These are phyloP conservation scores for Phalaenopsis aphrodite DNA, from an alignment of 106 monocot genomes.

Conservation along the genomic window DNA sequence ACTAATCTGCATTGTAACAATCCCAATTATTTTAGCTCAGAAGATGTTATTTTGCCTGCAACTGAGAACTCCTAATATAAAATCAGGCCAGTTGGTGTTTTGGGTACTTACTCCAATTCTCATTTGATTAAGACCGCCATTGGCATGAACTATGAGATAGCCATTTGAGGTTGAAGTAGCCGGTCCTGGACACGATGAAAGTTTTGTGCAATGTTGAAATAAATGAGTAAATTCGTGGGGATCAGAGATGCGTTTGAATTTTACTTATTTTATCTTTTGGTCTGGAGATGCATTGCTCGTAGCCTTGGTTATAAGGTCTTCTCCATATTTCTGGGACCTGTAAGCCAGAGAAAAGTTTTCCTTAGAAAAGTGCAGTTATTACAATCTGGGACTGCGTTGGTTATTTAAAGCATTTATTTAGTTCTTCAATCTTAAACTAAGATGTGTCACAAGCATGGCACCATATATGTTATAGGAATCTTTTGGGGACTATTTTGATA, in stretches of 20 bases:
- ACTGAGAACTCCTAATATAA: not conserved
- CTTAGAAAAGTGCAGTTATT: not conserved
- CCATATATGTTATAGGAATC: no score
- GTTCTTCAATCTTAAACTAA: no score
- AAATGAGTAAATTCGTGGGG: not conserved
- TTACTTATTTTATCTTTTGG: slow-evolving; percentile 38
- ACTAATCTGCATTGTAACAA: slow-evolving; percentile 18
- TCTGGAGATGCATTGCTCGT: slow-evolving; percentile 36
- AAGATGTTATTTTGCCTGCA: not conserved
- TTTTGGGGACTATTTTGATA: no score
- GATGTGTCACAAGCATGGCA: no score
- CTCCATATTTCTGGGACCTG: slow-evolving; percentile 51
- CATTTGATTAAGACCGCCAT: slow-evolving; percentile 96
- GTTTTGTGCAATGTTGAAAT: not conserved
- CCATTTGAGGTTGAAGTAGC: slow-evolving; percentile 24
- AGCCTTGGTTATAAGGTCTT: slow-evolving; percentile 19
- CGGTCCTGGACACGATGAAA: slow-evolving; percentile 5
- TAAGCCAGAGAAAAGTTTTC: not conserved
- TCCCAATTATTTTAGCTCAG: not conserved
- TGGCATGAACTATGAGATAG: slow-evolving; percentile 65
- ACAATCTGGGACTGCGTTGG: no score
- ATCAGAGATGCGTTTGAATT: not conserved
- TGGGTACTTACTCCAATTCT: slow-evolving; percentile 54
- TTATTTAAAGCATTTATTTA: no score
- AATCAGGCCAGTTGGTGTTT: not conserved